Evolutionary conservation across 805 yeast species (phyloP).

Genomic region (Cyberlindnera veronae): DNA sequence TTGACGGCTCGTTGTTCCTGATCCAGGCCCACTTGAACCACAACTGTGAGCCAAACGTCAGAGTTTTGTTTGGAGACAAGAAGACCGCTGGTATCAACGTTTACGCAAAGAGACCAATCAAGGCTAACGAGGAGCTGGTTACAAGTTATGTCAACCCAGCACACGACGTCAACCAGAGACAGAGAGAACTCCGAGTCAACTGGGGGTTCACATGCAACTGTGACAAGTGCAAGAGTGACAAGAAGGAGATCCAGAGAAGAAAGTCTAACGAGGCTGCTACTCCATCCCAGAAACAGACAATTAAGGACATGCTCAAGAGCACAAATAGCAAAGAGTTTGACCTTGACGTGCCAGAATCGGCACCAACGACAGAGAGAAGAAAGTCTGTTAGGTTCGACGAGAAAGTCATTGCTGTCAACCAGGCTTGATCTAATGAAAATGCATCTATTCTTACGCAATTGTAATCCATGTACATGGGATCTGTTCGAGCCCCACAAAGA

Average conservation of each 20-base stretch:
- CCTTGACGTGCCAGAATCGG: slow-evolving; percentile 38
- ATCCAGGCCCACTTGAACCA: slow-evolving; percentile 73
- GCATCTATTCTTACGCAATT: too few relatives aligned
- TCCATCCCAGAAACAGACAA: slow-evolving; percentile 27
- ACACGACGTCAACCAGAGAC: slow-evolving; percentile 59
- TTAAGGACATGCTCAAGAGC: slow-evolving; percentile 45
- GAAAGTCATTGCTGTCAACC: slow-evolving; percentile 49
- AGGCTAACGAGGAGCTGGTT: slow-evolving; percentile 62
- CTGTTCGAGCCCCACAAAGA: too few relatives aligned
- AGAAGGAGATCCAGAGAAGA: slow-evolving; percentile 41
- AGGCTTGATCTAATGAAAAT: slow-evolving; percentile 27
- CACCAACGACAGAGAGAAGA: slow-evolving; percentile 42
- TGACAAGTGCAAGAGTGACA: slow-evolving; percentile 57
- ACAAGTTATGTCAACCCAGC: slow-evolving; percentile 69
- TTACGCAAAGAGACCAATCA: slow-evolving; percentile 54
- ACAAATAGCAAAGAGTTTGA: slow-evolving; percentile 45
- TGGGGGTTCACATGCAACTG: slow-evolving; percentile 82
- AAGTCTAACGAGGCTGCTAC: slow-evolving; percentile 36
- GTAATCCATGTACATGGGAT: too few relatives aligned
- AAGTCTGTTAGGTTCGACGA: slow-evolving; percentile 67
- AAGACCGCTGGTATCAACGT: slow-evolving; percentile 53
- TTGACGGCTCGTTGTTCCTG: slow-evolving; percentile 58
- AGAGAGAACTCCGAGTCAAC: slow-evolving; percentile 60
- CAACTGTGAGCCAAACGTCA: slow-evolving; percentile 68
- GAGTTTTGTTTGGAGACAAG: slow-evolving; percentile 44